A percentile compares a stretch with the other conserved stretches of the same genome.
Conservation (phyloP, 2,329 filamentous ascomycete genomes). For the Aspergillus viridinutans region DNA sequence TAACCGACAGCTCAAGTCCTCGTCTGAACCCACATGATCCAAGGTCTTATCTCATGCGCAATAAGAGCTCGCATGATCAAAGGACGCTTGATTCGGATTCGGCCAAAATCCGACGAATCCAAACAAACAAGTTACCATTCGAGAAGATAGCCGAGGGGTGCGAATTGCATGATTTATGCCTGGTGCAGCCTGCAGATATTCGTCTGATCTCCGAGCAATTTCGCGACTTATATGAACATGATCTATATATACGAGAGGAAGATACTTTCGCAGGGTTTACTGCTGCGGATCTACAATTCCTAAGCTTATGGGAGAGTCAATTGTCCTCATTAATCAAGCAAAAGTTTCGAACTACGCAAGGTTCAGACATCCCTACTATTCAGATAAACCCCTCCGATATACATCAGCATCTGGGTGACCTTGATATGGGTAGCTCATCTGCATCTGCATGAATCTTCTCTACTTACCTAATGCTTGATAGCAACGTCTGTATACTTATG, state of each 20-base stretch:
- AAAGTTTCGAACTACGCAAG: slow-evolving; percentile 14
- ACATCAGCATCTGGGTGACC: background rate
- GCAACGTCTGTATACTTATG: background rate
- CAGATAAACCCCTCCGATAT: background rate
- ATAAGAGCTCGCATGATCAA: slow-evolving; percentile 6
- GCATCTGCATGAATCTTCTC: no score
- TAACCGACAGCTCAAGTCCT: background rate
- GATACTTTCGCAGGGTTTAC: slow-evolving; percentile 10
- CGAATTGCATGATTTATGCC: slow-evolving; percentile 20
- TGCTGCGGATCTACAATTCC: background rate
- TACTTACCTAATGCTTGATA: background rate
- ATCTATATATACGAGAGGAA: slow-evolving; percentile 19
- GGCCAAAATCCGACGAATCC: slow-evolving; percentile 12
- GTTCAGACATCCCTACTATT: background rate
- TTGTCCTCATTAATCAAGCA: slow-evolving; percentile 14
- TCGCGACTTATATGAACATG: slow-evolving; percentile 5
- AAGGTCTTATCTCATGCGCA: slow-evolving; percentile 27
- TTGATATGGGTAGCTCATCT: background rate
- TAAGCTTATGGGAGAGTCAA: slow-evolving; percentile 15
- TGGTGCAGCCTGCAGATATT: slow-evolving; percentile 7
- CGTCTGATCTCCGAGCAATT: slow-evolving; percentile 4
- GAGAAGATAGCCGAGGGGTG: slow-evolving; percentile 23
- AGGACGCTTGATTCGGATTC: background rate
- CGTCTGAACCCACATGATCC: slow-evolving; percentile 24
- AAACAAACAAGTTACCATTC: slow-evolving; percentile 25